Conservation (phyloP, 805 yeast species). For the Wickerhamiella sergipiensis region DNA sequence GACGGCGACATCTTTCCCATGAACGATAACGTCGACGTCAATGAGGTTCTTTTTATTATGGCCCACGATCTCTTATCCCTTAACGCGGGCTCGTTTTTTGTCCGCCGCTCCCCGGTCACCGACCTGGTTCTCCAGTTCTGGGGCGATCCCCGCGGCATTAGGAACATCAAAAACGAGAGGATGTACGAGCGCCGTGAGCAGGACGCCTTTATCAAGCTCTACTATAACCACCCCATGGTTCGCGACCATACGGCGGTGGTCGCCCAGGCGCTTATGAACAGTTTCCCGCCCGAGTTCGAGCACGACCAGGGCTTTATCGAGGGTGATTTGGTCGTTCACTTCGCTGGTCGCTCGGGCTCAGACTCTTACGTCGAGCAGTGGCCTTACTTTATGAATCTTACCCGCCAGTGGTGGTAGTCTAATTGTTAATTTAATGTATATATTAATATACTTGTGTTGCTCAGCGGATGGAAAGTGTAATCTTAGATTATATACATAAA, state of each 20-base stretch:
- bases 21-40: neutral
- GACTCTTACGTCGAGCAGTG: neutral
- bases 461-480: neutral
- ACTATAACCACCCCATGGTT: slow-evolving; percentile 12
- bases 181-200: slow-evolving; percentile 17
- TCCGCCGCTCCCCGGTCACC: slow-evolving; percentile 17
- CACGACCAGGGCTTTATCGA: slow-evolving; percentile 5
- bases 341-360: slow-evolving; percentile 17
- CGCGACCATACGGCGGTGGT: slow-evolving; percentile 19
- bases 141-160: slow-evolving; percentile 15
- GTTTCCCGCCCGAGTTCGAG: slow-evolving; percentile 12
- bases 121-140: slow-evolving; percentile 22
- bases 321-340: slow-evolving; percentile 21
- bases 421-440: neutral
- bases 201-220: slow-evolving; percentile 15
- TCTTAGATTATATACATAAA: neutral
- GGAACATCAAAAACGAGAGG: slow-evolving; percentile 3
- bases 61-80: slow-evolving; percentile 21
- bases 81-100: slow-evolving; percentile 24
- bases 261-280: slow-evolving; percentile 21
- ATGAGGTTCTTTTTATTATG: slow-evolving; percentile 18
- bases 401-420: neutral
- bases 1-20: slow-evolving; percentile 6
- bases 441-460: neutral
- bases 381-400: neutral